A percentile compares a stretch with the other conserved stretches of the same genome.
These are phyloP conservation scores for Graphiopsis chlorocephala DNA, from an alignment of 2,329 filamentous ascomycete genomes.

Conservation along the genomic window DNA sequence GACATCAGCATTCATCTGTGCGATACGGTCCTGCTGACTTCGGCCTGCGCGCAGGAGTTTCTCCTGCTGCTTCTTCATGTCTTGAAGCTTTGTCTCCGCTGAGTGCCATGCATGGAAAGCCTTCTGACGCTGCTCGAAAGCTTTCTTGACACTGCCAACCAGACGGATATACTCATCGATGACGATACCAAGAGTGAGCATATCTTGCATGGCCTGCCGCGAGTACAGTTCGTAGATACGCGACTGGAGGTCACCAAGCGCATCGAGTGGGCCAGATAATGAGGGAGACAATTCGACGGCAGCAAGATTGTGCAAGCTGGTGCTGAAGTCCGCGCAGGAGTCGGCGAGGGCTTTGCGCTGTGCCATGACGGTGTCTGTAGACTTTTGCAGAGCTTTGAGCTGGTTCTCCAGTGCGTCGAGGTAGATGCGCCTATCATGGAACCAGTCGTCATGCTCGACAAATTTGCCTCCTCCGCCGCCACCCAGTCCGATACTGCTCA, in stretches of 20 bases:
- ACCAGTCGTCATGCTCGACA: slow-evolving; percentile 98
- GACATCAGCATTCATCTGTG: slow-evolving; percentile 88
- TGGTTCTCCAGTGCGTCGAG: slow-evolving; percentile 91
- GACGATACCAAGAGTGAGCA: slow-evolving; percentile 92
- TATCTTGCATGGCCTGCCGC: slow-evolving; percentile 93
- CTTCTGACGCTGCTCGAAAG: slow-evolving; percentile 90
- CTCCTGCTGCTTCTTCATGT: slow-evolving; percentile 84
- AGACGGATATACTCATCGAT: slow-evolving; percentile 97
- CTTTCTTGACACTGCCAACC: slow-evolving; percentile 91
- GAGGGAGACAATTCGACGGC: slow-evolving; percentile 88
- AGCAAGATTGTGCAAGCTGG: slow-evolving; percentile 86
- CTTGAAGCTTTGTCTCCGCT: slow-evolving; percentile 85
- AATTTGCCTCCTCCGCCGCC: slow-evolving; percentile 79
- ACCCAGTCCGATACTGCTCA: slow-evolving; percentile 73
- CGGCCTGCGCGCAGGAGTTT: slow-evolving; percentile 93
- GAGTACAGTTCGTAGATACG: slow-evolving; percentile 95
- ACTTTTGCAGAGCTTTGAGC: slow-evolving; percentile 83
- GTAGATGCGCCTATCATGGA: slow-evolving; percentile 93
- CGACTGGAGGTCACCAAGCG: slow-evolving; percentile 87
- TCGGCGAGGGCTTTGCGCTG: slow-evolving; percentile 94
- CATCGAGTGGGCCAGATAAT: slow-evolving; percentile 84
- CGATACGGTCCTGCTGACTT: slow-evolving; percentile 91
- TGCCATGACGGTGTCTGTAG: slow-evolving; percentile 86
- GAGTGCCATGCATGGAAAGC: slow-evolving; percentile 92
- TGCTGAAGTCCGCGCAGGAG: slow-evolving; percentile 88